phyloP scores from a whole-genome alignment of 225 moss, liverwort and hornwort genomes.

The Bryoerythrophyllum caledonicum region DNA sequence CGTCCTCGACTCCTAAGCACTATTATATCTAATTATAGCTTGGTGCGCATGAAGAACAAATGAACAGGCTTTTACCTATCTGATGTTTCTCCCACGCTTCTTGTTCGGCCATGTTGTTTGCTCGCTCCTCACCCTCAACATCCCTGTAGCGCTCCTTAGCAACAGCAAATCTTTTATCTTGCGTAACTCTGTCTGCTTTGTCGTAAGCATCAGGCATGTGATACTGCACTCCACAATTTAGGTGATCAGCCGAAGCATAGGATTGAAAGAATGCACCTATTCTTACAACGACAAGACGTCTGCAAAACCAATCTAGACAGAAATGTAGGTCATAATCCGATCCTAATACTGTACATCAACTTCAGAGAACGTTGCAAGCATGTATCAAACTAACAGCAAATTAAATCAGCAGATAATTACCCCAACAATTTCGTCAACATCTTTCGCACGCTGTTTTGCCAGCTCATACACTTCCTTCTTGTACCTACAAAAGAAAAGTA shows the following conservation, averaged over 20 bases:
- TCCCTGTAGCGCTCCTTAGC: constrained; percentile 87
- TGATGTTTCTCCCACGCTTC: constrained; percentile 98
- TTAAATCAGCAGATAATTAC: constrained; percentile 24
- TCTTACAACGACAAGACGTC: constrained; percentile 20
- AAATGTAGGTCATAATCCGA: constrained; percentile 7
- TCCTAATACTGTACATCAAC: constrained; percentile 17
- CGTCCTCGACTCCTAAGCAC: not conserved
- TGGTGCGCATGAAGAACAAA: not conserved
- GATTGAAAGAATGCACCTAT: constrained; percentile 10
- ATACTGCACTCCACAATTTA: constrained; percentile 55
- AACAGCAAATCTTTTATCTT: constrained; percentile 91
- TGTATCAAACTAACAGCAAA: constrained; percentile 1
- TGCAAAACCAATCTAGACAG: constrained; percentile 3
- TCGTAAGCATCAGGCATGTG: constrained; percentile 93
- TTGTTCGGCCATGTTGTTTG: constrained; percentile 89
- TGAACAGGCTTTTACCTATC: constrained; percentile 47
- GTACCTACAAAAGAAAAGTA: constrained; percentile 39
- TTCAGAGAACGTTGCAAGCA: constrained; percentile 17
- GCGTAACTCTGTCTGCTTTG: constrained; percentile 74
- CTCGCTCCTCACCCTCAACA: constrained; percentile 73
- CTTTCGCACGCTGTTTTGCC: constrained; percentile 78
- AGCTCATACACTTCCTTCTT: constrained; percentile 84
- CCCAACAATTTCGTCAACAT: constrained; percentile 71
- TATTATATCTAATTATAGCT: constrained; percentile 12
- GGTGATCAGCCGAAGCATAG: constrained; percentile 19